These are phyloP conservation scores for Nicotiana undulata DNA, from an alignment of 257 asterid species.

Conservation along the genomic window DNA sequence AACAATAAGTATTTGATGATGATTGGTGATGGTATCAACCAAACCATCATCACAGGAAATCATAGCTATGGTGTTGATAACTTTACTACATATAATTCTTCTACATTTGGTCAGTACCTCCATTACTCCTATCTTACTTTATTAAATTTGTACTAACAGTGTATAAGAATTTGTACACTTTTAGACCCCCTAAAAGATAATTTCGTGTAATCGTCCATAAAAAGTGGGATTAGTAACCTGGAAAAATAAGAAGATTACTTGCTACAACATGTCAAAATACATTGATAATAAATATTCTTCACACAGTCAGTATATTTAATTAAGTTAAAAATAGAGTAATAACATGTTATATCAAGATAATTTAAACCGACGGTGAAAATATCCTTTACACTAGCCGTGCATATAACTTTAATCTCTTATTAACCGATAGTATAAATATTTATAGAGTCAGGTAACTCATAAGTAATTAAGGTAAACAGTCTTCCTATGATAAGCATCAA, in stretches of 20 bases:
- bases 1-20: conserved; percentile 29
- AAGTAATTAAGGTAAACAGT: too few species aligned
- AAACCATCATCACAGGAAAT: conserved; percentile 22
- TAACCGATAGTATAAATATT: neutral
- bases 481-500: neutral
- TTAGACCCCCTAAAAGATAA: too few species aligned
- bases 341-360: neutral
- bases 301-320: too few species aligned
- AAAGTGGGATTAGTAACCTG: too few species aligned
- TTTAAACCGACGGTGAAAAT: neutral
- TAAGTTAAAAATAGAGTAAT: neutral
- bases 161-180: too few species aligned
- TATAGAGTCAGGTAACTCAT: neutral
- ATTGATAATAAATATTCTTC: too few species aligned
- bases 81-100: conserved; percentile 24
- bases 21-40: conserved; percentile 30
- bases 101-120: conserved; percentile 22
- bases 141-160: too few species aligned
- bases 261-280: too few species aligned
- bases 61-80: conserved; percentile 20
- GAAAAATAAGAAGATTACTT: too few species aligned
- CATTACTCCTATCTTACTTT: neutral
- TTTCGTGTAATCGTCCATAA: too few species aligned
- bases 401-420: neutral
- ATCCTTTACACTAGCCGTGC: neutral